phyloP scores from a whole-genome alignment of 2,329 filamentous ascomycete species.

The Ophiosphaerella herpotricha region DNA sequence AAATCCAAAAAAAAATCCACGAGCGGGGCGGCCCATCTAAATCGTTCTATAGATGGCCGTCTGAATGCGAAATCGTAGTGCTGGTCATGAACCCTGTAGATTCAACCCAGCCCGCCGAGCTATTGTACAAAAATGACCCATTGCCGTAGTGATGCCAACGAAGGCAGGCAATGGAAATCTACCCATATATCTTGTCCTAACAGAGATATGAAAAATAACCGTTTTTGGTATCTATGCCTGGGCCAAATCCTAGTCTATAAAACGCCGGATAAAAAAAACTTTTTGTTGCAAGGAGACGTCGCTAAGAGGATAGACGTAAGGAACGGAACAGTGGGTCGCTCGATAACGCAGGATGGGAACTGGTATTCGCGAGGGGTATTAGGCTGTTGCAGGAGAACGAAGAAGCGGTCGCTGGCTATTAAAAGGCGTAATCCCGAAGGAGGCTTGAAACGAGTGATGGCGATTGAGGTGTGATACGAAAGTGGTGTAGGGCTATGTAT shows the following conservation, averaged over 20 bases:
- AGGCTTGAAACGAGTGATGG: slow-evolving; percentile 10
- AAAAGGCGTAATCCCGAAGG: slow-evolving; percentile 41
- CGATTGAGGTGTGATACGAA: slow-evolving; percentile 16
- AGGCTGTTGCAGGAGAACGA: slow-evolving; percentile 38
- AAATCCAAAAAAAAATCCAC: slow-evolving; percentile 25
- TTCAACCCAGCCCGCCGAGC: slow-evolving; percentile 37
- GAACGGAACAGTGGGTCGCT: slow-evolving; percentile 30
- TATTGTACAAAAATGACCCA: slow-evolving; percentile 41
- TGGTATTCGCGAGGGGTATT: slow-evolving; percentile 43
- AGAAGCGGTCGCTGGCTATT: slow-evolving; percentile 42
- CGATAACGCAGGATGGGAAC: slow-evolving; percentile 26
- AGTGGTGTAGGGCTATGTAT: slow-evolving; percentile 30
- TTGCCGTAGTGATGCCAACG: slow-evolving; percentile 30
- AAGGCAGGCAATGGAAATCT: slow-evolving; percentile 42
- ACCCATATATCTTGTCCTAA: slow-evolving; percentile 36
- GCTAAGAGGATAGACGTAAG: slow-evolving; percentile 37
- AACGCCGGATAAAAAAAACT: slow-evolving; percentile 43
- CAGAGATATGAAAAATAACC: slow-evolving; percentile 31
- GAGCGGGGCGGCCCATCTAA: slow-evolving; percentile 23
- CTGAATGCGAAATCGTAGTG: slow-evolving; percentile 40
- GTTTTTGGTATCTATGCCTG: slow-evolving; percentile 50
- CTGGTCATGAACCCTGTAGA: slow-evolving; percentile 31
- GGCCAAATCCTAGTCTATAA: slow-evolving; percentile 45
- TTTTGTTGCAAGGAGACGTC: slow-evolving; percentile 44
- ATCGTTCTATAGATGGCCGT: slow-evolving; percentile 36